Evolutionary conservation across 1,139 yeast genomes (phyloP).

Genomic region (Wickerhamiella pararugosa): DNA sequence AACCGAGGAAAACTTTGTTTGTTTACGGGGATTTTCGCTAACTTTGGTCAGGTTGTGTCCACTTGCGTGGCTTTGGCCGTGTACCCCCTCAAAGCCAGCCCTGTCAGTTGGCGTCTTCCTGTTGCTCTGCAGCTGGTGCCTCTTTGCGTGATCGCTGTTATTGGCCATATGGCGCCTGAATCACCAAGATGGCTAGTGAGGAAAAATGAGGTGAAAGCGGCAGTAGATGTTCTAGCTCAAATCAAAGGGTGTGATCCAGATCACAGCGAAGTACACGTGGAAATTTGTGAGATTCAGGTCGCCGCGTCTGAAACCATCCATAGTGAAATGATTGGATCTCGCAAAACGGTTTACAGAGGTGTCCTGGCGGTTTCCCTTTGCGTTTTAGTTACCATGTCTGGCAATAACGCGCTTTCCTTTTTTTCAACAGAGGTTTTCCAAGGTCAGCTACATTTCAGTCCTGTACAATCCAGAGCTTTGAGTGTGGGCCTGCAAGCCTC

Average conservation of each 20-base stretch:
- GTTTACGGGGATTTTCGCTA: conserved; percentile 56
- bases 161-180: conserved; percentile 27
- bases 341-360: conserved; percentile 30
- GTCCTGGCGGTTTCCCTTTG: conserved; percentile 27
- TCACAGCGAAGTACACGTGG: conserved; percentile 20
- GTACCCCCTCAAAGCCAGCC: conserved; percentile 26
- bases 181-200: conserved; percentile 37
- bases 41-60: conserved; percentile 56
- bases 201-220: conserved; percentile 31
- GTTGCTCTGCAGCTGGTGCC: conserved; percentile 24
- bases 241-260: conserved; percentile 15
- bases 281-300: conserved; percentile 19
- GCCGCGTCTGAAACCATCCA: conserved; percentile 7
- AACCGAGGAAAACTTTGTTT: conserved; percentile 59
- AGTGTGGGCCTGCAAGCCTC: conserved; percentile 37
- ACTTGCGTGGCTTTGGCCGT: conserved; percentile 56
- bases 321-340: neutral
- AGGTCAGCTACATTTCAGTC: conserved; percentile 13
- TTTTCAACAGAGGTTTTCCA: conserved; percentile 18
- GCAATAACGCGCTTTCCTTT: conserved; percentile 48
- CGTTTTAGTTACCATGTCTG: conserved; percentile 34
- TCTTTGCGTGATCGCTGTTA: conserved; percentile 16
- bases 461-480: conserved; percentile 10
- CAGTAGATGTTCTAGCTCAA: conserved; percentile 34
- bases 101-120: conserved; percentile 34